phyloP scores from a whole-genome alignment of 2,329 filamentous ascomycete genomes.

The Colletotrichum sublineola region DNA sequence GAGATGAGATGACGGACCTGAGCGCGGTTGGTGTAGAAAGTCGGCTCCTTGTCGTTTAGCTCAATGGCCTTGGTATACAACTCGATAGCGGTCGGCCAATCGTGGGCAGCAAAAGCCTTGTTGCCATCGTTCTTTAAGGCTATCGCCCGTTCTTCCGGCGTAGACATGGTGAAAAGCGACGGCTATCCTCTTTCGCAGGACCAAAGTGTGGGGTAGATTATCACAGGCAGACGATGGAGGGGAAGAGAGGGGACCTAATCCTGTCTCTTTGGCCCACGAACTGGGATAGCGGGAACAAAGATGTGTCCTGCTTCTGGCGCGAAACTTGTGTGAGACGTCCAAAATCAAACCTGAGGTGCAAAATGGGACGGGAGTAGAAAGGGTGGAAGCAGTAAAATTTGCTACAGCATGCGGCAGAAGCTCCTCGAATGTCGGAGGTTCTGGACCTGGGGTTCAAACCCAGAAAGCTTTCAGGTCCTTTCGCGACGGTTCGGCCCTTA shows the following conservation, averaged over 20 bases:
- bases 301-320: background rate
- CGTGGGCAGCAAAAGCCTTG: slow-evolving; percentile 87
- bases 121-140: slow-evolving; percentile 95
- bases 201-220: slow-evolving; percentile 33
- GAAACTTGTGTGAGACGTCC: background rate
- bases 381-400: slow-evolving; percentile 30
- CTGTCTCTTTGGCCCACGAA: slow-evolving; percentile 24
- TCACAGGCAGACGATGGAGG: slow-evolving; percentile 20
- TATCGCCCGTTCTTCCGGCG: slow-evolving; percentile 75
- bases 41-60: slow-evolving; percentile 83
- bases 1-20: slow-evolving; percentile 71
- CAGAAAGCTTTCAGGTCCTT: slow-evolving; percentile 32
- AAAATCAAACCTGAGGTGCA: background rate
- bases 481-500: slow-evolving; percentile 40
- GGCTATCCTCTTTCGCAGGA: slow-evolving; percentile 22
- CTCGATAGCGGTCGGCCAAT: slow-evolving; percentile 86
- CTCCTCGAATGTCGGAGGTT: slow-evolving; percentile 40
- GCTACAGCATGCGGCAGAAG: slow-evolving; percentile 31
- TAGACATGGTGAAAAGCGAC: slow-evolving; percentile 53
- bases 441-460: slow-evolving; percentile 26
- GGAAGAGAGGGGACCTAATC: slow-evolving; percentile 3
- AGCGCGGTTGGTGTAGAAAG: slow-evolving; percentile 94
- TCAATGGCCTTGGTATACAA: slow-evolving; percentile 91
- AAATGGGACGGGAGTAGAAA: slow-evolving; percentile 7
- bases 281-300: slow-evolving; percentile 16